These are phyloP conservation scores for Termitomyces sp. DNA, from an alignment of 768 basidiomycete species.

Conservation along the genomic window DNA sequence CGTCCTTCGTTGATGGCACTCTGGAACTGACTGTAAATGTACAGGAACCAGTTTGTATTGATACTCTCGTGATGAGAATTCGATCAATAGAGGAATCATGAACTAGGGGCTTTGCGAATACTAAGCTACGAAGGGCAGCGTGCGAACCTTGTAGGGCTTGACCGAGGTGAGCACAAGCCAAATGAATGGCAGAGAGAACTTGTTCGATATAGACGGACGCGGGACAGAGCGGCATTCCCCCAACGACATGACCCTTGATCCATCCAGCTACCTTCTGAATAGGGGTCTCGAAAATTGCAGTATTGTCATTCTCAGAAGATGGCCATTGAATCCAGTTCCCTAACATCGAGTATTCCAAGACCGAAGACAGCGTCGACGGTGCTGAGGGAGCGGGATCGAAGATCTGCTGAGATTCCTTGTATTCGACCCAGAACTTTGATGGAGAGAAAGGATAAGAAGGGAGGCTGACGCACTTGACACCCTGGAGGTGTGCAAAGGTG, in stretches of 20 bases:
- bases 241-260: conserved; percentile 56
- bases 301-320: conserved; percentile 23
- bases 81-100: conserved; percentile 26
- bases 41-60: conserved; percentile 29
- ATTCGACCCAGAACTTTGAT: conserved; percentile 53
- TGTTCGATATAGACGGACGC: conserved; percentile 63
- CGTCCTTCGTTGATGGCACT: conserved; percentile 19
- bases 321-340: conserved; percentile 38
- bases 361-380: background rate
- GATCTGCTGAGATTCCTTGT: conserved; percentile 21
- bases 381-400: background rate
- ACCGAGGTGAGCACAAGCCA: conserved; percentile 26
- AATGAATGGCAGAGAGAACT: conserved; percentile 37
- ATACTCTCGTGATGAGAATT: conserved; percentile 33
- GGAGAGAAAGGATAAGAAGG: conserved; percentile 61
- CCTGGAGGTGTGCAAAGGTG: conserved; percentile 40
- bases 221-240: conserved; percentile 51
- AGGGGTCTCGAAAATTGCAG: conserved; percentile 50
- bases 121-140: conserved; percentile 34
- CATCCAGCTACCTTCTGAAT: conserved; percentile 33
- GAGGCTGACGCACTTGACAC: conserved; percentile 39
- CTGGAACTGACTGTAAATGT: conserved; percentile 44
- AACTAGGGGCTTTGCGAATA: conserved; percentile 52
- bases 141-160: conserved; percentile 22
- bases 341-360: conserved; percentile 29